Conservation (phyloP, 257 asterid species). For the Solanum neorickii region DNA sequence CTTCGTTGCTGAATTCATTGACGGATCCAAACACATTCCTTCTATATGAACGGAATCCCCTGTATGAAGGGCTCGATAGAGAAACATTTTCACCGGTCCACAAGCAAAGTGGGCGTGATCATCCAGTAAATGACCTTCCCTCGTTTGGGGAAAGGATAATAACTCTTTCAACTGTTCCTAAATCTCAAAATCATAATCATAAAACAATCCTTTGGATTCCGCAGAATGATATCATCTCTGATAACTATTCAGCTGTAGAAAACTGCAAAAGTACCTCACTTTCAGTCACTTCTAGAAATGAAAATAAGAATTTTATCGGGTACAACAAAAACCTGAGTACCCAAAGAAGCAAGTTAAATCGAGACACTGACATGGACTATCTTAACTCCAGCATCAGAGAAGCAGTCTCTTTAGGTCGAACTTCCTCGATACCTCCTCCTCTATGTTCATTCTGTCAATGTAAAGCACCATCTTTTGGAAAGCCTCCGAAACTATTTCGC, state of each 20-base stretch:
- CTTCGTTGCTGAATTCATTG: slow-evolving; percentile 25
- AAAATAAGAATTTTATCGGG: slow-evolving; percentile 1
- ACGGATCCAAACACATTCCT: slow-evolving; percentile 47
- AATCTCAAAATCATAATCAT: slow-evolving; percentile 20
- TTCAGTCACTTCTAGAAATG: slow-evolving; percentile 4
- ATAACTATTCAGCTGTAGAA: slow-evolving; percentile 9
- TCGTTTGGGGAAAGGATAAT: slow-evolving; percentile 19
- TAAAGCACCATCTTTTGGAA: slow-evolving; percentile 78
- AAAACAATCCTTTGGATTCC: slow-evolving; percentile 26
- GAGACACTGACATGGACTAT: slow-evolving; percentile 15
- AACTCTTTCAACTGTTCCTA: slow-evolving; percentile 19
- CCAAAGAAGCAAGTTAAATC: slow-evolving; percentile 4
- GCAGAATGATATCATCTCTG: slow-evolving; percentile 26
- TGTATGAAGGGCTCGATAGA: slow-evolving; percentile 38
- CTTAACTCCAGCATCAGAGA: slow-evolving; percentile 57
- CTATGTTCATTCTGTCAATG: slow-evolving; percentile 63
- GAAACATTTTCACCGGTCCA: slow-evolving; percentile 9
- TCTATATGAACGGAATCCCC: slow-evolving; percentile 65
- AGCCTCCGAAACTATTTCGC: slow-evolving; percentile 63
- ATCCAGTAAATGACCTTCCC: slow-evolving; percentile 1
- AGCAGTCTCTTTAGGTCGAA: slow-evolving; percentile 53
- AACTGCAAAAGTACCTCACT: slow-evolving; percentile 14
- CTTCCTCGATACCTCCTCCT: slow-evolving; percentile 68
- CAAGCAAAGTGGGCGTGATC: slow-evolving; percentile 11
- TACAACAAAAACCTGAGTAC: slow-evolving; percentile 1